Percentiles rank a stretch among this genome's conserved stretches.
These are phyloP conservation scores for Akebia trifoliata DNA, from an alignment of 164 flowering plant genomes.

Conservation along the genomic window DNA sequence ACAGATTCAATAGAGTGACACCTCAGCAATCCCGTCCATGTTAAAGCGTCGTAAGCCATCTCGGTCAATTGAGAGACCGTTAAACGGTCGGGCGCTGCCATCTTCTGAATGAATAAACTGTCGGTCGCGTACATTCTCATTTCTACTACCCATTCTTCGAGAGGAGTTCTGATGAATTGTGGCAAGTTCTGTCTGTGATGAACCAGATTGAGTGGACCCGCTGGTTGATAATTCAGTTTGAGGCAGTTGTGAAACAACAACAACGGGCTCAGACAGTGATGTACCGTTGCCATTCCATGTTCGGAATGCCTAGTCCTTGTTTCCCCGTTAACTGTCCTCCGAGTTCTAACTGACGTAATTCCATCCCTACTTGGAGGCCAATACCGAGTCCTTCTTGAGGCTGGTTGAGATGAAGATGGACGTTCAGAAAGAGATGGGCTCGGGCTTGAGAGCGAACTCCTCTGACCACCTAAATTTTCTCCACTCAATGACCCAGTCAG, in stretches of 20 bases:
- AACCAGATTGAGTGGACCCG: conserved; percentile 19
- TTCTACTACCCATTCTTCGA: conserved; percentile 31
- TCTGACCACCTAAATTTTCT: conserved; percentile 18
- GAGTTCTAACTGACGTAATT: conserved; percentile 42
- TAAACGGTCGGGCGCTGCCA: conserved; percentile 29
- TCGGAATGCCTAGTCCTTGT: conserved; percentile 30
- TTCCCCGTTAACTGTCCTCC: conserved; percentile 31
- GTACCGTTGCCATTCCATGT: conserved; percentile 27
- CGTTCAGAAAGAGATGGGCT: conserved; percentile 33
- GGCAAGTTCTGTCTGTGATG: conserved; percentile 24
- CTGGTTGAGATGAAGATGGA: conserved; percentile 14
- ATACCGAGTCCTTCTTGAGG: conserved; percentile 36
- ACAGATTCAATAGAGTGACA: conserved; percentile 16
- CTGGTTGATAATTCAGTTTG: conserved; percentile 22
- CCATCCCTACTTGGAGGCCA: conserved; percentile 24
- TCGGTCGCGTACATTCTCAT: conserved; percentile 27
- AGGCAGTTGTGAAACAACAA: conserved; percentile 20
- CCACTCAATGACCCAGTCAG: conserved; percentile 30
- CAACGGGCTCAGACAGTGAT: conserved; percentile 23
- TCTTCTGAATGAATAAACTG: conserved; percentile 34
- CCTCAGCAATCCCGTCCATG: conserved; percentile 83
- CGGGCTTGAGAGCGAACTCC: conserved; percentile 11
- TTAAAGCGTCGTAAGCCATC: conserved; percentile 44
- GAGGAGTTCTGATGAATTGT: conserved; percentile 21
- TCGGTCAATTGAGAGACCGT: conserved; percentile 27